Percentiles rank a stretch among this genome's conserved stretches.
These are phyloP conservation scores for Quercus tomentella DNA, from an alignment of 331 rosid species.

Conservation along the genomic window DNA sequence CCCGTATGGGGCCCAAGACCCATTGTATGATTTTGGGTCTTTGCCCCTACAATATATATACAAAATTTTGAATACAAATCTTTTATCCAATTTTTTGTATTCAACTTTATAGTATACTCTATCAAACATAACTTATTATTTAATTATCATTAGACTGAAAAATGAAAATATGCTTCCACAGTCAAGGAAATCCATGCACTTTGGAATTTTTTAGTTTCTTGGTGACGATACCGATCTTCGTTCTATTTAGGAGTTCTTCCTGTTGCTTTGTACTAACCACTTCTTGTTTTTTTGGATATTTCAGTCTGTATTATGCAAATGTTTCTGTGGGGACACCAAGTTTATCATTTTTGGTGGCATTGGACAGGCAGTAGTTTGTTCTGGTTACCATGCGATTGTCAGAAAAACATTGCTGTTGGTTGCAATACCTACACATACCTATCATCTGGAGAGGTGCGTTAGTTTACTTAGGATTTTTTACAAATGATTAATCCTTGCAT, in stretches of 20 bases:
- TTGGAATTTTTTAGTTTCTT: too few species aligned
- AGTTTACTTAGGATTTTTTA: neutral
- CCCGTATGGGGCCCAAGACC: too few species aligned
- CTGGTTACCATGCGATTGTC: slow-evolving; percentile 95
- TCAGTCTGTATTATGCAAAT: slow-evolving; percentile 88
- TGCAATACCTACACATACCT: slow-evolving; percentile 27
- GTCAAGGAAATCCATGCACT: too few species aligned
- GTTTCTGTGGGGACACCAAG: slow-evolving; percentile 88
- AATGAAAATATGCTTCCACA: too few species aligned
- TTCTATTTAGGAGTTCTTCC: neutral
- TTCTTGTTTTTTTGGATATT: slow-evolving; percentile 10
- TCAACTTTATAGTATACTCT: too few species aligned
- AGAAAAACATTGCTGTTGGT: neutral
- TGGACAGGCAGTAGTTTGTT: slow-evolving; percentile 36
- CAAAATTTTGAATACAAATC: accelerated
- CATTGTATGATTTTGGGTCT: too few species aligned
- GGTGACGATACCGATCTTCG: too few species aligned
- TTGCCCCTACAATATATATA: too few species aligned
- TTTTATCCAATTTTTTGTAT: too few species aligned
- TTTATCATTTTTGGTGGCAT: slow-evolving; percentile 52
- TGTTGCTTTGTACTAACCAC: neutral
- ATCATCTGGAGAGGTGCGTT: slow-evolving; percentile 30
- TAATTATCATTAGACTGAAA: too few species aligned
- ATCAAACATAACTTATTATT: too few species aligned
- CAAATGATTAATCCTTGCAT: too few species aligned